Percentiles rank a stretch among this genome's conserved stretches.
phyloP scores from a whole-genome alignment of 352 stramenopile genomes.

The Pythium apleroticum region DNA sequence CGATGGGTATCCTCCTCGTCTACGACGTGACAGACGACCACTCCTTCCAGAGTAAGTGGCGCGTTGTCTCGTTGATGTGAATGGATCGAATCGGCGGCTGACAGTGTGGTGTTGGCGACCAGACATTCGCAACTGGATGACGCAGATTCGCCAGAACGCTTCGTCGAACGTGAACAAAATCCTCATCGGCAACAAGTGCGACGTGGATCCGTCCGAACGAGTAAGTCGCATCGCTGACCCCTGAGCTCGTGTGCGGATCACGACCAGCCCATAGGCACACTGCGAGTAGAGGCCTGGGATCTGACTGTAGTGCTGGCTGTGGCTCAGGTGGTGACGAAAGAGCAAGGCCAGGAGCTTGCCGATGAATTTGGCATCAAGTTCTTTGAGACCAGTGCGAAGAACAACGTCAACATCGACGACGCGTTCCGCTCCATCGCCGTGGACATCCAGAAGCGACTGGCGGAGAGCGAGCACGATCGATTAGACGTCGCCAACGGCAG shows the following conservation, averaged over 20 bases:
- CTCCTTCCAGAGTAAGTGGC: constrained; percentile 84
- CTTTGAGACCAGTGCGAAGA: constrained; percentile 94
- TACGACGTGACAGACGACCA: constrained; percentile 93
- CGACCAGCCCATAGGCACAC: too few species aligned
- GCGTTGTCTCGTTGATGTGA: background rate
- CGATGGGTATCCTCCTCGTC: constrained; percentile 91
- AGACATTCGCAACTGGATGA: constrained; percentile 92
- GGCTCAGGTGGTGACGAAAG: constrained; percentile 84
- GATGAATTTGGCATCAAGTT: constrained; percentile 94
- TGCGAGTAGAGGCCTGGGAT: background rate
- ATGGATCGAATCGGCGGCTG: background rate
- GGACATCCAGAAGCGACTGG: constrained; percentile 86
- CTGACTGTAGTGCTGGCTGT: constrained; percentile 25
- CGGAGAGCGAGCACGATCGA: constrained; percentile 86
- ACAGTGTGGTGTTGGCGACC: background rate
- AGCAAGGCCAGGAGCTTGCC: constrained; percentile 92
- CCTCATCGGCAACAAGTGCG: constrained; percentile 99
- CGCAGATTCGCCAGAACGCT: constrained; percentile 95
- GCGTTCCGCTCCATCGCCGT: constrained; percentile 88
- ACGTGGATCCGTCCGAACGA: constrained; percentile 95
- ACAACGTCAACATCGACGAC: constrained; percentile 92
- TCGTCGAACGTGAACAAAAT: constrained; percentile 99
- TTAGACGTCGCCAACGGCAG: constrained; percentile 86
- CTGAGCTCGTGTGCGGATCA: too few species aligned
- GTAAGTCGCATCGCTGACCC: constrained; percentile 40